These are phyloP conservation scores for Helichrysum umbraculigerum DNA, from an alignment of 129 eudicot genomes.

Conservation along the genomic window DNA sequence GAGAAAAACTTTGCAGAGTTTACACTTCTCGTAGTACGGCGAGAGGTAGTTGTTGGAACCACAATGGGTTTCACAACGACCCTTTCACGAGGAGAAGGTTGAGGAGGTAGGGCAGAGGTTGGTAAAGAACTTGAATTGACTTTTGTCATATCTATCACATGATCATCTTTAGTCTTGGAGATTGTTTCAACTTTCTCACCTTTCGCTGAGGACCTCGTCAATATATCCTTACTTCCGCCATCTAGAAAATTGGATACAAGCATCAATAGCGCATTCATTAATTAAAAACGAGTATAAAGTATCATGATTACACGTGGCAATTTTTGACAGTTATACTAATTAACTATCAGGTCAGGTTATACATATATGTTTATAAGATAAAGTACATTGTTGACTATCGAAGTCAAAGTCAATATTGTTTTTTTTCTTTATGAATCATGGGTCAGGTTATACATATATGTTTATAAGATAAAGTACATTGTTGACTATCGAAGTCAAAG, in stretches of 20 bases:
- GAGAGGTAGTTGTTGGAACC: constrained; percentile 28
- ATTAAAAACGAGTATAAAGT: too few relatives aligned
- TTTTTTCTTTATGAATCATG: too few relatives aligned
- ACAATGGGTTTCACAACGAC: constrained; percentile 45
- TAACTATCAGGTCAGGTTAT: not conserved
- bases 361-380: too few relatives aligned
- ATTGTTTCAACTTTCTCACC: constrained; percentile 27
- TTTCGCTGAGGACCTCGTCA: constrained; percentile 14
- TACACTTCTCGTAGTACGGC: constrained; percentile 30
- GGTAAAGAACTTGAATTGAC: constrained; percentile 30
- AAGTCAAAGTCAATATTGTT: not conserved
- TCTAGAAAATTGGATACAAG: not conserved
- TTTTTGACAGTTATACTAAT: not conserved
- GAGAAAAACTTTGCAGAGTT: constrained; percentile 58
- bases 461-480: too few relatives aligned
- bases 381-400: not conserved
- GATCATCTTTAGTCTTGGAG: constrained; percentile 48
- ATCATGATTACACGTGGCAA: not conserved
- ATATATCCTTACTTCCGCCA: constrained; percentile 10
- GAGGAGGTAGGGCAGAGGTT: constrained; percentile 16
- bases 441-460: too few relatives aligned
- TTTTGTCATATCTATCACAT: constrained; percentile 63
- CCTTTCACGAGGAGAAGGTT: constrained; percentile 40
- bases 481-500: not conserved
- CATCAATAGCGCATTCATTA: not conserved